Base-by-base conservation (phyloP, 1,284 basidiomycete genomes). In the Ceratobasidium sp. region DNA sequence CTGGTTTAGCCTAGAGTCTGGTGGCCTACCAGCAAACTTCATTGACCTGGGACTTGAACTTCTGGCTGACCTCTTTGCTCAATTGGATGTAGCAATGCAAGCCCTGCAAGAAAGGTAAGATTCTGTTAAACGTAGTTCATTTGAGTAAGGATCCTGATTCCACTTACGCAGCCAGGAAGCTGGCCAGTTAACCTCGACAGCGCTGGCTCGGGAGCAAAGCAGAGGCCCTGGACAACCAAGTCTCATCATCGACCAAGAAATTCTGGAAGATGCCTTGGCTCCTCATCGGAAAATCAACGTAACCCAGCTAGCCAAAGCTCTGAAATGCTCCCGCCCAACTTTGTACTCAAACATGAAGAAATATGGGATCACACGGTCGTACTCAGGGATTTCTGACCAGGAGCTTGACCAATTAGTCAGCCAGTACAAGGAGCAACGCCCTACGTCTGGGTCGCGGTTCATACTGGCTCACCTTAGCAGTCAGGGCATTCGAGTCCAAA, bases 1-100 rank as follows among this genome's bases (percentile, higher is more conserved):
- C 52, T 55, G 18, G 52, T n/a, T 55, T n/a, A 55, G 52, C 23
- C n/a, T 55, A n/a, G 52, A 55, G 52, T 16, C 52, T n/a, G 52
- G 52, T 8, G 52, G 52, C 1, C 23, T 55, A 8, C n/a, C 18
- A 8, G 8, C 18, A 16, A 27, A 55, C 23, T 55, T n/a, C 23
- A n/a, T 55, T 8, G n/a, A 55, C 7, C 52, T 20, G 1, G 18
- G 52, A n/a, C 52, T 55, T 20, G 52, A 55, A 14, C 14, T 55
- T n/a, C 52, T 8, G 52, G 52, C 52, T 20, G 52, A 55, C 14
- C 52, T 55, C 8, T 55, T 8, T n/a, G 52, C 52, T 55, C 52
- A 27, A 27, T 2, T 5, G 18, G n/a, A n/a, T 27, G 20, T 55
- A n/a, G 52, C 52, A 55, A 55, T 55, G n/a, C 20, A 55, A n/a